phyloP scores from a whole-genome alignment of 805 yeast species.

The Zygoascus ofunaensis region DNA sequence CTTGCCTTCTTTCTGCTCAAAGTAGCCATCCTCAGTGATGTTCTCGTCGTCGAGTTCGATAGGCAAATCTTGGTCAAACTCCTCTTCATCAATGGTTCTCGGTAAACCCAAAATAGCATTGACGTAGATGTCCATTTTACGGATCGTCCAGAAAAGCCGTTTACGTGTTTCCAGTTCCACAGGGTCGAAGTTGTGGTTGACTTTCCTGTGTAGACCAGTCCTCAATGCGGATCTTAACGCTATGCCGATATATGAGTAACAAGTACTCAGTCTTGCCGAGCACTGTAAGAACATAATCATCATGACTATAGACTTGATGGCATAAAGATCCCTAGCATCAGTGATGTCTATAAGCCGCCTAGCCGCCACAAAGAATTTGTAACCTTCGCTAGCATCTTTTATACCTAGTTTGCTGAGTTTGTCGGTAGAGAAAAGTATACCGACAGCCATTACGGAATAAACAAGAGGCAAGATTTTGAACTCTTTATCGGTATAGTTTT shows the following conservation, averaged over 20 bases:
- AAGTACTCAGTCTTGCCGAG: slow-evolving; percentile 76
- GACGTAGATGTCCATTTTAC: slow-evolving; percentile 84
- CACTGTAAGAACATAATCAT: slow-evolving; percentile 78
- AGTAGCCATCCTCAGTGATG: slow-evolving; percentile 57
- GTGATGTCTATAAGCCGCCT: slow-evolving; percentile 71
- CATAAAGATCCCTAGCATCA: slow-evolving; percentile 70
- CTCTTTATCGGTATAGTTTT: slow-evolving; percentile 61
- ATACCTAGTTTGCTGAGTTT: slow-evolving; percentile 39
- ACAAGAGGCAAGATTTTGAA: slow-evolving; percentile 68
- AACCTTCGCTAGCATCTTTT: slow-evolving; percentile 48
- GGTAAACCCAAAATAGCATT: slow-evolving; percentile 84
- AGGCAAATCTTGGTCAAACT: slow-evolving; percentile 82
- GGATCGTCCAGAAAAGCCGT: slow-evolving; percentile 79
- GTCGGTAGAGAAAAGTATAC: slow-evolving; percentile 50
- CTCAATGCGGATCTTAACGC: slow-evolving; percentile 75
- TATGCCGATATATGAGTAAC: slow-evolving; percentile 83
- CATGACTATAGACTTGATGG: slow-evolving; percentile 83
- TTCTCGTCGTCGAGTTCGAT: slow-evolving; percentile 79
- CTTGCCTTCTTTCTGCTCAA: slow-evolving; percentile 40
- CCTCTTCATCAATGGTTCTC: slow-evolving; percentile 62
- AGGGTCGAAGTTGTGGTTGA: slow-evolving; percentile 56
- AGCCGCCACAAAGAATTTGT: slow-evolving; percentile 71
- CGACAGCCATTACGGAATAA: slow-evolving; percentile 83
- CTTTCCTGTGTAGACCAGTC: slow-evolving; percentile 73
- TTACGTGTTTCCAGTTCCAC: slow-evolving; percentile 77